A percentile compares a stretch with the other conserved stretches of the same genome.
These are phyloP conservation scores for Coemansia reversa DNA, from an alignment of 192 early-diverging fungal species.

Conservation along the genomic window DNA sequence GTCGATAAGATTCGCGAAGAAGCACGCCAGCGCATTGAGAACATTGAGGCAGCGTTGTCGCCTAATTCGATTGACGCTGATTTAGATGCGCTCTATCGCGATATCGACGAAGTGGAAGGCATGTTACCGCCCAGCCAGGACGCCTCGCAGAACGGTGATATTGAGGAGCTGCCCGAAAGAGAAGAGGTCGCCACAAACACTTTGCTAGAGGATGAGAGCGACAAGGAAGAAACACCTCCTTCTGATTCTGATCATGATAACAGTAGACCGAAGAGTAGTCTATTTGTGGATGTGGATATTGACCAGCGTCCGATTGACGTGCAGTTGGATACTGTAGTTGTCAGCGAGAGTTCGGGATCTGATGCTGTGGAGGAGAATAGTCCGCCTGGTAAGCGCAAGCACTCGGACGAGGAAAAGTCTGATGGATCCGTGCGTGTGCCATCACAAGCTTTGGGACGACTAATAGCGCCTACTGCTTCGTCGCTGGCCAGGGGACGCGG, in stretches of 20 bases:
- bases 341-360: background rate
- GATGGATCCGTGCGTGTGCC: background rate
- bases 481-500: conserved; percentile 20
- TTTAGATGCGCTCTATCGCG: conserved; percentile 24
- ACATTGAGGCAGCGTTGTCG: conserved; percentile 17
- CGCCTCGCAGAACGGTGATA: conserved; percentile 8
- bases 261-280: background rate
- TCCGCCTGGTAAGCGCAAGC: conserved; percentile 43
- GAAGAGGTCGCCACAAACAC: background rate
- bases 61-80: conserved; percentile 20
- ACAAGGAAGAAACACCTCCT: background rate
- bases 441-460: conserved; percentile 5
- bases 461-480: conserved; percentile 11
- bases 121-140: conserved; percentile 35
- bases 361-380: conserved; percentile 5
- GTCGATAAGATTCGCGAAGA: conserved; percentile 6
- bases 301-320: conserved; percentile 33
- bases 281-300: conserved; percentile 37
- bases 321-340: conserved; percentile 8
- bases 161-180: background rate
- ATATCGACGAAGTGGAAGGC: conserved; percentile 35
- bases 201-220: background rate
- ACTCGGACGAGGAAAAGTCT: conserved; percentile 31
- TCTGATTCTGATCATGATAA: background rate
- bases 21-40: conserved; percentile 15